phyloP scores from a whole-genome alignment of 2,329 filamentous ascomycete species.

The Monilinia vaccinii-corymbosi region DNA sequence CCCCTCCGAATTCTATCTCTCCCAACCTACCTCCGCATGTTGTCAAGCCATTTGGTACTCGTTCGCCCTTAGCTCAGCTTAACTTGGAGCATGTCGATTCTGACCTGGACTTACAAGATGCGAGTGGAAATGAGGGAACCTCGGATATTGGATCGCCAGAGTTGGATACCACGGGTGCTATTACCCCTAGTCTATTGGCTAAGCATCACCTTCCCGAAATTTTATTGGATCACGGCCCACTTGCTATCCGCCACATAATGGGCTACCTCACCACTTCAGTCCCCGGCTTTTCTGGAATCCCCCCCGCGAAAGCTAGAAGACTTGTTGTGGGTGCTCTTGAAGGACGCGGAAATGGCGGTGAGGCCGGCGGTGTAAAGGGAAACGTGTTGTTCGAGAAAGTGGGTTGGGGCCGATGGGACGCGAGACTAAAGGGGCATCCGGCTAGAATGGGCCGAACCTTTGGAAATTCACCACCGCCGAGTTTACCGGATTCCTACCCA shows the following conservation, averaged over 20 bases:
- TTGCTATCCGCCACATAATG: conserved; percentile 94
- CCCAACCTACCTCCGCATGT: conserved; percentile 76
- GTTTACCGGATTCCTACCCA: conserved; percentile 35
- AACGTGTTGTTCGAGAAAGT: conserved; percentile 89
- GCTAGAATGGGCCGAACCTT: conserved; percentile 33
- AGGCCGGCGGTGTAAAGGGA: conserved; percentile 53
- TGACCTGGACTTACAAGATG: conserved; percentile 72
- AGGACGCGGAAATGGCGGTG: conserved; percentile 52
- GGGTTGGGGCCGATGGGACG: conserved; percentile 95
- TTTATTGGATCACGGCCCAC: conserved; percentile 76
- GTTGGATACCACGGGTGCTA: conserved; percentile 67
- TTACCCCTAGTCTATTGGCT: conserved; percentile 77
- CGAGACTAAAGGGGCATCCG: conserved; percentile 60
- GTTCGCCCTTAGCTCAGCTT: conserved; percentile 26
- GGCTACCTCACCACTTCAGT: conserved; percentile 88
- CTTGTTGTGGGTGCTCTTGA: conserved; percentile 89
- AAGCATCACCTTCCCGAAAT: conserved; percentile 87
- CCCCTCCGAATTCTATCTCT: conserved; percentile 92
- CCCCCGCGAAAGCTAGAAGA: conserved; percentile 80
- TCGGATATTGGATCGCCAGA: conserved; percentile 27
- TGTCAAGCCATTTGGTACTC: conserved; percentile 52
- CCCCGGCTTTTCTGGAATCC: conserved; percentile 82
- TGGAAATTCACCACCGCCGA: conserved; percentile 36
- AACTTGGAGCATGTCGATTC: conserved; percentile 64
- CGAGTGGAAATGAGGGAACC: conserved; percentile 27